Conservation (phyloP, 225 moss, liverwort and hornwort species). For the Polytrichum commune region DNA sequence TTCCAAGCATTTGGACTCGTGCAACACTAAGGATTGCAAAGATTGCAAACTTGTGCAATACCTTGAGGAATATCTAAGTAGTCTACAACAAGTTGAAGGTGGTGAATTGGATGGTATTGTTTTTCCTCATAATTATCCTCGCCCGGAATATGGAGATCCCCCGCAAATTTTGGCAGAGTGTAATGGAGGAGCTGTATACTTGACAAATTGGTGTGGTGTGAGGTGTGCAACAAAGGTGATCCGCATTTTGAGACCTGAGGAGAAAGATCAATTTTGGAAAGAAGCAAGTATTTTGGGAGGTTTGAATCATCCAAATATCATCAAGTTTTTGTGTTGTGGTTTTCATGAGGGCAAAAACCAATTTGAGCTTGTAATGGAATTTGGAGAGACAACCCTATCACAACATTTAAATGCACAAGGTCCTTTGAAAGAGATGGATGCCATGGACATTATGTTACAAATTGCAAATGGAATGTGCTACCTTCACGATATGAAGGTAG, state of each 20-base stretch:
- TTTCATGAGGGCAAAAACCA: not conserved
- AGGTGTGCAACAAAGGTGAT: not conserved
- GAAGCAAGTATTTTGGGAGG: not conserved
- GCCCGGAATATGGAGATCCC: not conserved
- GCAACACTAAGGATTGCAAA: not conserved
- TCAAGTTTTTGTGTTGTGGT: not conserved
- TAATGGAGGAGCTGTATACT: not conserved
- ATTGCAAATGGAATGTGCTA: slow-evolving; percentile 11
- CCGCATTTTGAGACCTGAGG: not conserved
- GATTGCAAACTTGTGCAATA: not conserved
- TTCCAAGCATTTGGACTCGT: not conserved
- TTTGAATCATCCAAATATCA: not conserved
- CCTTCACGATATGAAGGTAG: slow-evolving; percentile 6
- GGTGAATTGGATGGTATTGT: not conserved
- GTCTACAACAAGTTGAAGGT: not conserved
- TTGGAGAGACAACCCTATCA: not conserved
- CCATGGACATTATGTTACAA: slow-evolving; percentile 1
- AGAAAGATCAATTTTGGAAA: not conserved
- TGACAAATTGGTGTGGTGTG: not conserved
- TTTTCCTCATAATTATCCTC: not conserved
- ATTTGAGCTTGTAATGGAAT: not conserved
- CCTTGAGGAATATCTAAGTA: not conserved
- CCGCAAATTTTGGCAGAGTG: accelerated
- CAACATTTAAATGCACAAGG: not conserved
- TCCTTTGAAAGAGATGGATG: not conserved